Conservation (phyloP, 169 alveolate species). For the Eimeria falciformis region DNA sequence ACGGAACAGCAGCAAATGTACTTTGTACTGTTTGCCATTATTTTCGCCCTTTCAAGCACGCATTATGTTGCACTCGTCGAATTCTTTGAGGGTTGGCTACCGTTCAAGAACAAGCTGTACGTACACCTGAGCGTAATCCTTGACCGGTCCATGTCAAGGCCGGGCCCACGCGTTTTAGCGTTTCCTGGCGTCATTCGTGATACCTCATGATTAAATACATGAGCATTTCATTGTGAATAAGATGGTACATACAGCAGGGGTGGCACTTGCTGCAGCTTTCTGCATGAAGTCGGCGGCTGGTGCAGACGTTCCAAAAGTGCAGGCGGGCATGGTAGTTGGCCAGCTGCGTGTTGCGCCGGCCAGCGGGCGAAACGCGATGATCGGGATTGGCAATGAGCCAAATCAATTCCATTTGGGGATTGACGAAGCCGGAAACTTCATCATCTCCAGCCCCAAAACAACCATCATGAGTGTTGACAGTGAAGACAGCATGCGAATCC, state of each 20-base stretch:
- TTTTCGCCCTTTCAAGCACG: no score
- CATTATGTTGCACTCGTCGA: no score
- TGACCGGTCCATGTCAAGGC: no score
- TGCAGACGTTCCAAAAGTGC: constrained; percentile 73
- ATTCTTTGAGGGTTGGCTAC: no score
- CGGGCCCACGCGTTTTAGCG: no score
- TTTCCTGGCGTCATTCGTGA: no score
- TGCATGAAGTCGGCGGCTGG: not conserved
- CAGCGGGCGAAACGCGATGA: constrained; percentile 64
- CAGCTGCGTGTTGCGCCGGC: constrained; percentile 72
- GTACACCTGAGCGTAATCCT: no score
- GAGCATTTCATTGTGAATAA: not conserved
- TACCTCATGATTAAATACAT: no score
- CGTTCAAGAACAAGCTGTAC: no score
- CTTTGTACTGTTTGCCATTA: no score
- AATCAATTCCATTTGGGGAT: constrained; percentile 60
- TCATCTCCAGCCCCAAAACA: constrained; percentile 45
- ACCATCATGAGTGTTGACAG: constrained; percentile 57
- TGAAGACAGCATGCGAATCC: constrained; percentile 68
- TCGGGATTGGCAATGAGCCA: constrained; percentile 65
- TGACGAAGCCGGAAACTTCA: constrained; percentile 57
- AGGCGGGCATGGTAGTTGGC: constrained; percentile 75
- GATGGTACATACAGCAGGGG: constrained; percentile 9
- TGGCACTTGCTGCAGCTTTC: constrained; percentile 6
- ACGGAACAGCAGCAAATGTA: no score